Conservation (phyloP, 192 early-diverging fungal genomes). For the Diversispora eburnea region DNA sequence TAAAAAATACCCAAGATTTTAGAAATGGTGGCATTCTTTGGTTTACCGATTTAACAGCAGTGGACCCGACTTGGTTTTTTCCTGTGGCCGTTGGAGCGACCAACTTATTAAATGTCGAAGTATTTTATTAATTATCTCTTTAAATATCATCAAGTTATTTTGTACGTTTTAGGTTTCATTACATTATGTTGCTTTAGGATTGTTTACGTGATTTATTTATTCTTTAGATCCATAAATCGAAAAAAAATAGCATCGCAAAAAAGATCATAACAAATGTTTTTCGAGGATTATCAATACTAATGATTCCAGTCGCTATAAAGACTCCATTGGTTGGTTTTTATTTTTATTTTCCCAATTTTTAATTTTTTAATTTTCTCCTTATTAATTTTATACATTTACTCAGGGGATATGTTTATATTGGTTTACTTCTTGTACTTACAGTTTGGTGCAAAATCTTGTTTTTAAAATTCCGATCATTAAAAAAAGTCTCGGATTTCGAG, state of each 20-base stretch:
- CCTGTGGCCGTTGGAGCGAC: conserved; percentile 61
- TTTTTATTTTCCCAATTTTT: not conserved
- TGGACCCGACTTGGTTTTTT: conserved; percentile 66
- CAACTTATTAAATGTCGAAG: conserved; percentile 72
- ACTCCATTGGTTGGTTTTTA: conserved; percentile 53
- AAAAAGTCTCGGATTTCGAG: conserved; percentile 30
- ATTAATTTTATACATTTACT: not conserved
- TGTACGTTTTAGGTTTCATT: not conserved
- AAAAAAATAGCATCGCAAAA: not conserved
- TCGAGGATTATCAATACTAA: conserved; percentile 53
- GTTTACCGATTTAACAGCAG: conserved; percentile 59
- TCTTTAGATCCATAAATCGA: not conserved
- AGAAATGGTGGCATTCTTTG: conserved; percentile 55
- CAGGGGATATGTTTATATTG: conserved; percentile 69
- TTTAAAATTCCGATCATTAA: conserved; percentile 50
- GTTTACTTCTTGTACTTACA: conserved; percentile 64
- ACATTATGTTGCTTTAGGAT: not conserved
- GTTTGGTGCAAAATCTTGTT: conserved; percentile 56
- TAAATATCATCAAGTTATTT: not conserved
- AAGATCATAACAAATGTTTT: conserved; percentile 47
- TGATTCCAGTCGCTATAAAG: conserved; percentile 65
- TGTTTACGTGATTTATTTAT: not conserved
- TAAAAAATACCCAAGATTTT: conserved; percentile 46
- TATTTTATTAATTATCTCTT: conserved; percentile 25
- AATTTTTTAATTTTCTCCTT: not conserved